Evolutionary conservation across 2,329 filamentous ascomycete genomes (phyloP), one percentile per base, ranked within the genome.

Genomic region (Sclerotinia spermophila): DNA sequence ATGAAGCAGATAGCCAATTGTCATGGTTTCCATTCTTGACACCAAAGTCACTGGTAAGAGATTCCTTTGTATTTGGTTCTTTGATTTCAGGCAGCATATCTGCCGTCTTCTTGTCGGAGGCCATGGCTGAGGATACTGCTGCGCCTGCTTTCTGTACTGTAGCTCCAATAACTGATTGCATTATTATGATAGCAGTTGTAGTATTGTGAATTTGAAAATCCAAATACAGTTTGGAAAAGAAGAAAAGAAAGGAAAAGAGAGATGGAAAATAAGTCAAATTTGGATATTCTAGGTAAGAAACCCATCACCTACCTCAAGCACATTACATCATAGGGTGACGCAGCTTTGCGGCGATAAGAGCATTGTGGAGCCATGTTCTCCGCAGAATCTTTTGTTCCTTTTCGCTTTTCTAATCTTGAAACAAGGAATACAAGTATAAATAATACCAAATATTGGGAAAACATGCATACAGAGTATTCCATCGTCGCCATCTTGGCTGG

Each of bases 31-130:
- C 82, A 76, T 93, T 86, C 80, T 90, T 92, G 40, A 90, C 88
- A 33, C 93, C 93, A 81, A 86, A 92, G 77, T 97, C 93, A 64
- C 90, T 90, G 0, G 92, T 95, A 74, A 94, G 87, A 53, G 86
- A 84, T 44, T 85, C 83, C 51, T 87, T 84, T 65, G 85, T 81
- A 59, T 86, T 81, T 2, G 87, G 84, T 77, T 92, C 84, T 69
- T 87, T 85, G 5, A 82, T 90, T 72, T 89, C 68, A 7, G 67
- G 67, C 69, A 75, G 74, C 71, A 79, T 72, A 35, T 78, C 75
- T 15, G 67, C 59, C 11, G 73, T 62, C 56, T 79, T 79, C 72
- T 77, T 76, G 71, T 78, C 78, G 53, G 71, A 70, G 33, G 73
- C 71, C 62, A 76, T 72, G 33, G 72, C 71, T 13, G 64, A 72